A percentile compares a stretch with the other conserved stretches of the same genome.
phyloP scores from a whole-genome alignment of 257 asterid genomes.

The Leonotis leonurus region DNA sequence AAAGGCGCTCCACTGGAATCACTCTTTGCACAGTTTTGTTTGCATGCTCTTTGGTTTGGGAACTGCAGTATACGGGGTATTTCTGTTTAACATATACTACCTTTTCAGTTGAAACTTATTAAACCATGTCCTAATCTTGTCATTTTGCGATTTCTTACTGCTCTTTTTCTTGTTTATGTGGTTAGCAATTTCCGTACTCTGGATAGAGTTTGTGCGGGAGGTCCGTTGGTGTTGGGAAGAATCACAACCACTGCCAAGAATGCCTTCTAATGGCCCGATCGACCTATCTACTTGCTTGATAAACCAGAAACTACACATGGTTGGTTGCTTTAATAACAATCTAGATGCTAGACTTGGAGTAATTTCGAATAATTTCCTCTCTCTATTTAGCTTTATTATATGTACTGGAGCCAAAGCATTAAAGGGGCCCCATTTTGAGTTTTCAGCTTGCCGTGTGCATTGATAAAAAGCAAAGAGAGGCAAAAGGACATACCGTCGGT shows the following conservation, averaged over 20 bases:
- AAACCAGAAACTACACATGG: conserved; percentile 90
- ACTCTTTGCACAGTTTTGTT: conserved; percentile 83
- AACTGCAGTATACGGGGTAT: conserved; percentile 84
- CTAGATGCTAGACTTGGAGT: background rate
- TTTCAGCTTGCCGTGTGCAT: conserved; percentile 83
- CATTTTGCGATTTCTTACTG: conserved; percentile 4
- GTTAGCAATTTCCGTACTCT: conserved; percentile 80
- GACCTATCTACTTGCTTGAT: conserved; percentile 78
- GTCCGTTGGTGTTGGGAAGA: conserved; percentile 98
- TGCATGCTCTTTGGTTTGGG: conserved; percentile 94
- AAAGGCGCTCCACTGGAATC: conserved; percentile 88
- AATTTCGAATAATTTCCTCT: background rate
- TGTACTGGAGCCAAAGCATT: background rate
- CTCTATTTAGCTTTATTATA: background rate
- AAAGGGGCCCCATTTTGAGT: conserved; percentile 16
- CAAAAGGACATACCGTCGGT: conserved; percentile 30
- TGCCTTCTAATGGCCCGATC: conserved; percentile 55
- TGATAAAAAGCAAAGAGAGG: conserved; percentile 40
- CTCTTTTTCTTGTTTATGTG: conserved; percentile 11
- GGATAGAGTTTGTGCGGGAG: conserved; percentile 94
- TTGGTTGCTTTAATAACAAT: conserved; percentile 25
- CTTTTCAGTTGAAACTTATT: conserved; percentile 10
- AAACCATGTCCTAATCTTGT: background rate
- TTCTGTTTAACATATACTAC: conserved; percentile 8
- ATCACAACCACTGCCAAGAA: conserved; percentile 77